A percentile compares a stretch with the other conserved stretches of the same genome.
phyloP scores from a whole-genome alignment of 352 stramenopile genomes.

The Pythium coloratum region DNA sequence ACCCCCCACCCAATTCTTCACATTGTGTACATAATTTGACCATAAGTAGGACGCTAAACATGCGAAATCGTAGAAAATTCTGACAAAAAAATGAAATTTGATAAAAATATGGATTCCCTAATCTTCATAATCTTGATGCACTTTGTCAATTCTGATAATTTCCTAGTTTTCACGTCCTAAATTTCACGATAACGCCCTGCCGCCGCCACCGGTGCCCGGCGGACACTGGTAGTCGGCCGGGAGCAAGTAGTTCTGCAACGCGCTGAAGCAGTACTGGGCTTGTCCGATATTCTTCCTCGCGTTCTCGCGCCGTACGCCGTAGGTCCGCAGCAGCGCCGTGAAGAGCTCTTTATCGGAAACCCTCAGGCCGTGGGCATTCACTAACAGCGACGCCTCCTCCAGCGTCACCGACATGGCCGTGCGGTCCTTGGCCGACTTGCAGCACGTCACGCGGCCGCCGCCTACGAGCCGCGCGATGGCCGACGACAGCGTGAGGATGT shows the following conservation, averaged over 20 bases:
- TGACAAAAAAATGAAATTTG: background rate
- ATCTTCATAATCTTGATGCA: background rate
- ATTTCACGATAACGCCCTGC: slow-evolving; percentile 53
- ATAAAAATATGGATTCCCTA: slow-evolving; percentile 2
- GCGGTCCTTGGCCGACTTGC: slow-evolving; percentile 97
- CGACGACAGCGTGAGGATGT: slow-evolving; percentile 77
- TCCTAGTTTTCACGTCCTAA: background rate
- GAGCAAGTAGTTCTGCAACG: slow-evolving; percentile 83
- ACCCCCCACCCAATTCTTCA: background rate
- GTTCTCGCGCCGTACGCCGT: slow-evolving; percentile 82
- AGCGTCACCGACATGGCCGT: slow-evolving; percentile 97
- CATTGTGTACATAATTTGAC: slow-evolving; percentile 15
- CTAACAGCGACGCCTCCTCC: slow-evolving; percentile 83
- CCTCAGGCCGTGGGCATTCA: slow-evolving; percentile 51
- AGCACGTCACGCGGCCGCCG: slow-evolving; percentile 93
- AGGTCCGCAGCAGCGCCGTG: slow-evolving; percentile 66
- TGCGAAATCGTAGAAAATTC: background rate
- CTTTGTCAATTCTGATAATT: slow-evolving; percentile 7
- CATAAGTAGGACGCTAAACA: background rate
- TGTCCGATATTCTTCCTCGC: slow-evolving; percentile 87
- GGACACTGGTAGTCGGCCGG: slow-evolving; percentile 77
- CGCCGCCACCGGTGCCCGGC: slow-evolving; percentile 75
- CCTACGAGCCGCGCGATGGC: slow-evolving; percentile 74
- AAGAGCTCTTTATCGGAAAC: slow-evolving; percentile 53
- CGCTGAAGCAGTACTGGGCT: slow-evolving; percentile 83